A percentile compares a stretch with the other conserved stretches of the same genome.
phyloP scores from a whole-genome alignment of 371 early-diverging fungal genomes.

The Apophysomyces ossiformis region DNA sequence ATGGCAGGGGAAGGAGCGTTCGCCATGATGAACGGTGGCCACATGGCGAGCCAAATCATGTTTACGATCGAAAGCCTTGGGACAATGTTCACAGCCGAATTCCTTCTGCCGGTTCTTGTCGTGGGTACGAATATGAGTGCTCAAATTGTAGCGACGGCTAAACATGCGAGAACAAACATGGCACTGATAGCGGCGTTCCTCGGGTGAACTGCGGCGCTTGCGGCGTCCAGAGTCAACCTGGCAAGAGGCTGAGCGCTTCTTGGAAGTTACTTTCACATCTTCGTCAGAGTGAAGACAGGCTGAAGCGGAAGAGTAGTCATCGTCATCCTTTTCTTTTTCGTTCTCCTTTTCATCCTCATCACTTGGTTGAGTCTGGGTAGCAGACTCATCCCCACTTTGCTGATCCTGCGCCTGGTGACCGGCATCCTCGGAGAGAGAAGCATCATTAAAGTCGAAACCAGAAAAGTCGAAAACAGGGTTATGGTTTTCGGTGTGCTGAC shows the following conservation, averaged over 20 bases:
- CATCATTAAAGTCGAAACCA: background rate
- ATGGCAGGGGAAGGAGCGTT: slow-evolving; percentile 56
- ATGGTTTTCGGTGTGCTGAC: background rate
- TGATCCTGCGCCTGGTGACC: background rate
- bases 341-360: background rate
- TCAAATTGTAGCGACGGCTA: slow-evolving; percentile 72
- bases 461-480: background rate
- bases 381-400: background rate
- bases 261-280: background rate
- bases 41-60: slow-evolving; percentile 78
- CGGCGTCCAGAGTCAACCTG: background rate
- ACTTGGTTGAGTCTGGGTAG: background rate
- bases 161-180: slow-evolving; percentile 59
- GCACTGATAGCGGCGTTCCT: slow-evolving; percentile 40
- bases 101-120: slow-evolving; percentile 63
- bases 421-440: background rate
- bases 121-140: slow-evolving; percentile 74
- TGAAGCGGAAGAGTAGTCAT: slow-evolving; percentile 5
- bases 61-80: slow-evolving; percentile 61
- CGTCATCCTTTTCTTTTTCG: background rate
- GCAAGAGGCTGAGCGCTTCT: background rate
- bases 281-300: slow-evolving; percentile 16
- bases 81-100: slow-evolving; percentile 59
- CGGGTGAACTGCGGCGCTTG: slow-evolving; percentile 3
- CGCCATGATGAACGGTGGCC: slow-evolving; percentile 61